Base-by-base conservation (phyloP, 495 filamentous ascomycete genomes). In the Mytilinidion resinicola region DNA sequence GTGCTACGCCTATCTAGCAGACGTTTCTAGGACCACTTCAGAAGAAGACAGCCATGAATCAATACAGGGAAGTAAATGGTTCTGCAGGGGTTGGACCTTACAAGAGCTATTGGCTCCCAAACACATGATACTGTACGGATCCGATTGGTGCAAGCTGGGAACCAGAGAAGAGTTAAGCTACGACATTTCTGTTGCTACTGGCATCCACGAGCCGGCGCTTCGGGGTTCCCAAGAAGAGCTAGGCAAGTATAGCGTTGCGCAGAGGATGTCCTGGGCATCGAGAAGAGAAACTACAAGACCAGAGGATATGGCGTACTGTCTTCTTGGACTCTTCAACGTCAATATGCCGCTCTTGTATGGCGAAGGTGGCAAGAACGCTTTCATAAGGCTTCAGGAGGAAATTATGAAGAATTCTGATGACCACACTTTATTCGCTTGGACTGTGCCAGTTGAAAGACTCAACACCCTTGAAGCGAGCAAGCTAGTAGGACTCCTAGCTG, bases 141-240 rank as follows among this genome's bases (percentile, higher is more conserved):
- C n/a, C n/a, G n/a, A n/a, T n/a, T n/a, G n/a, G n/a, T n/a, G n/a
- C n/a, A 65, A 65, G 47, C 33, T 54, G 19, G 43, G 43, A 5
- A 44, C 64, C 17, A 53, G 60, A 37, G 15, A 11, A 21, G 15
- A 35, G 42, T 55, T 66, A 19, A 19, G 56, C 49, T 51, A 61
- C 11, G 52, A 30, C 57, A 60, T 20, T 48, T 43, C 19, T 20
- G n/a, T 1, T 53, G 5, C n/a, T 2, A 30, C 25, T 6, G 25
- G 25, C 25, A 30, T 30, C 25, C 3, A 30, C 25, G 6, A 6
- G 6, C 3, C 25, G 6, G 25, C 6, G 25, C 25, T 30, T 30
- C 3, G 25, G 3, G 25, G 25, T 6, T n/a, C n/a, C n/a, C n/a
- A n/a, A n/a, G 25, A 30, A 30, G 25, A 30, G 2, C 25, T 6